Conservation (phyloP, 2,329 filamentous ascomycete genomes). For the Calonectria honghensis region DNA sequence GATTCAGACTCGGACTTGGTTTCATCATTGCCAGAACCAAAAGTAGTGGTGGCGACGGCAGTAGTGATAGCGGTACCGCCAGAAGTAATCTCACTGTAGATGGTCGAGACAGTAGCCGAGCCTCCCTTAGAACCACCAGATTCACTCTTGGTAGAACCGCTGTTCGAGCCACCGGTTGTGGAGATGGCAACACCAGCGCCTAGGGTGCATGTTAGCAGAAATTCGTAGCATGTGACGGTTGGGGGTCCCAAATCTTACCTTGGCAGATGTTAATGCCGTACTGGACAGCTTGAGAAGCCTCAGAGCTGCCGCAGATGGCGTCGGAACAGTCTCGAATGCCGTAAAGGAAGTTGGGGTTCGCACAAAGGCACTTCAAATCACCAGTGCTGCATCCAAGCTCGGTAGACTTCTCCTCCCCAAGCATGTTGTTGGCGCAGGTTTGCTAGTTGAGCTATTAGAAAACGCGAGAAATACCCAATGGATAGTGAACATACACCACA, state of each 20-base stretch:
- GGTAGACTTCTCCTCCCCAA: conserved; percentile 61
- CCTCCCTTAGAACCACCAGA: conserved; percentile 46
- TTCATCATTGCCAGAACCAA: conserved; percentile 43
- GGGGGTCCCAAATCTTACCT: conserved; percentile 52
- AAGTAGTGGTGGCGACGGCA: conserved; percentile 62
- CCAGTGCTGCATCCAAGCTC: conserved; percentile 67
- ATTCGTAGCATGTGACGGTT: too few species aligned
- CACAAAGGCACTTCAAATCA: conserved; percentile 69
- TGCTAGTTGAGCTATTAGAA: conserved; percentile 60
- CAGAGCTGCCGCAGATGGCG: conserved; percentile 62
- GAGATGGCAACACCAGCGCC: conserved; percentile 61
- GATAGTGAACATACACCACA: conserved; percentile 70
- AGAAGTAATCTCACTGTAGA: conserved; percentile 61
- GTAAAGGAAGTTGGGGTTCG: conserved; percentile 67
- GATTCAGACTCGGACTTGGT: conserved; percentile 52
- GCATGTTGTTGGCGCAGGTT: conserved; percentile 71
- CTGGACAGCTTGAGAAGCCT: conserved; percentile 61
- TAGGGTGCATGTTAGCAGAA: conserved; percentile 32
- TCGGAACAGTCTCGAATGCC: conserved; percentile 71
- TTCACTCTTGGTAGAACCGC: conserved; percentile 35
- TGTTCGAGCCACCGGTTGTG: conserved; percentile 52
- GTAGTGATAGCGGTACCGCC: conserved; percentile 59
- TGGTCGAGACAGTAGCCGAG: conserved; percentile 58
- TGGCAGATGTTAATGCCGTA: conserved; percentile 65
- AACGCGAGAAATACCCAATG: neutral